Conservation (phyloP, 2,329 filamentous ascomycete genomes). For the Monascus ruber region DNA sequence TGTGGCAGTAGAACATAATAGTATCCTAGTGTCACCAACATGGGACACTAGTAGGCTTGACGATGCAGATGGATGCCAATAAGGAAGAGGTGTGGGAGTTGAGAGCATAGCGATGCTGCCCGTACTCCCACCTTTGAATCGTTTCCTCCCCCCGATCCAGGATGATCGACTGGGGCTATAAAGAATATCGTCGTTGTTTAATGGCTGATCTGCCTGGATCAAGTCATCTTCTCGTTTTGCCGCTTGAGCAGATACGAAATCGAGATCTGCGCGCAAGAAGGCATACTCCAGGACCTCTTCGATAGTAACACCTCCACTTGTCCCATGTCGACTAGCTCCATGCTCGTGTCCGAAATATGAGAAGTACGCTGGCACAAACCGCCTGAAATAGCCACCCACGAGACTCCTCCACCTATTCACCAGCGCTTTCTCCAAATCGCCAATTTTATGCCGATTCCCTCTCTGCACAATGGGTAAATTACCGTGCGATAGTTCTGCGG, state of each 20-base stretch:
- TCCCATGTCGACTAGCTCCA: conserved; percentile 22
- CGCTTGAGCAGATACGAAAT: conserved; percentile 85
- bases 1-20: conserved; percentile 77
- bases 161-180: conserved; percentile 46
- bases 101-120: conserved; percentile 83
- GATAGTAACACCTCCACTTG: conserved; percentile 26
- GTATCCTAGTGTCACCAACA: conserved; percentile 82
- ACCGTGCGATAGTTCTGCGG: conserved; percentile 8
- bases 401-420: conserved; percentile 68
- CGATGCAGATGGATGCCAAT: conserved; percentile 84
- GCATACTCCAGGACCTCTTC: conserved; percentile 67
- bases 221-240: conserved; percentile 64
- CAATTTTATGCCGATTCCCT: conserved; percentile 49
- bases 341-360: conserved; percentile 28
- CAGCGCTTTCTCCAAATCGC: conserved; percentile 58
- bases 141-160: conserved; percentile 58
- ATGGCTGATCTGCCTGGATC: conserved; percentile 58
- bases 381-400: conserved; percentile 86
- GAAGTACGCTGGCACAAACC: conserved; percentile 77
- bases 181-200: conserved; percentile 77
- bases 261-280: conserved; percentile 85
- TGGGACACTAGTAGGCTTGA: conserved; percentile 79
- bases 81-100: conserved; percentile 80
- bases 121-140: conserved; percentile 90
- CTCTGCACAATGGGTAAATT: conserved; percentile 40